These are phyloP conservation scores for Rickenella mellea DNA, from an alignment of 768 basidiomycete species.

Conservation along the genomic window DNA sequence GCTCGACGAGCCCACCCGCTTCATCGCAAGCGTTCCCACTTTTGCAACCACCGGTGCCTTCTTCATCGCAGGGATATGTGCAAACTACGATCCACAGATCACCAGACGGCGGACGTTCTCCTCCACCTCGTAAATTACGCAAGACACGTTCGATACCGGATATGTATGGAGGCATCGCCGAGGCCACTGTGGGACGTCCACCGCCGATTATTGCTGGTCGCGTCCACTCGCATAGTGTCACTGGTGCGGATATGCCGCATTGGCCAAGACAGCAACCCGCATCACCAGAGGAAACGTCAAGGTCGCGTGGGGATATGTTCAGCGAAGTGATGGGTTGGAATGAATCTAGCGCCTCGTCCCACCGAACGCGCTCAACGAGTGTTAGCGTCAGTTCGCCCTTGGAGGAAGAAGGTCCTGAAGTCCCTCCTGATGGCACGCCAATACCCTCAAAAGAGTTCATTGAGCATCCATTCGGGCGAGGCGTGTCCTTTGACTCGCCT, in stretches of 20 bases:
- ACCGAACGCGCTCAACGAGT: slow-evolving; percentile 18
- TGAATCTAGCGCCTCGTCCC: slow-evolving; percentile 27
- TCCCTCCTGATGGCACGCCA: slow-evolving; percentile 8
- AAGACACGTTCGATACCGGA: slow-evolving; percentile 75
- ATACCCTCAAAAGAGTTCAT: slow-evolving; percentile 22
- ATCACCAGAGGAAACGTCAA: slow-evolving; percentile 17
- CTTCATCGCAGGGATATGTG: too few relatives aligned
- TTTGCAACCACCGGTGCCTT: neutral
- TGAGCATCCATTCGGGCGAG: slow-evolving; percentile 52
- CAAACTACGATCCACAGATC: too few relatives aligned
- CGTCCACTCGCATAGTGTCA: slow-evolving; percentile 73
- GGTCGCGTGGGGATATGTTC: slow-evolving; percentile 44
- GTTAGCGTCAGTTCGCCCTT: slow-evolving; percentile 18
- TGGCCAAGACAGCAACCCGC: slow-evolving; percentile 26
- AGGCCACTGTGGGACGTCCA: slow-evolving; percentile 18
- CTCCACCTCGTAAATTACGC: slow-evolving; percentile 46
- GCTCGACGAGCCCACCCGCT: too few relatives aligned
- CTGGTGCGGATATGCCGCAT: slow-evolving; percentile 55
- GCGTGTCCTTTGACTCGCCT: slow-evolving; percentile 54
- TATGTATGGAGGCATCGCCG: slow-evolving; percentile 16
- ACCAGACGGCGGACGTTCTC: slow-evolving; percentile 18
- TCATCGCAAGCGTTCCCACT: slow-evolving; percentile 1
- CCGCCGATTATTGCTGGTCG: slow-evolving; percentile 34
- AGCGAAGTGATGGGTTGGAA: slow-evolving; percentile 58
- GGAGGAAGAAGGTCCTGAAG: slow-evolving; percentile 1